Evolutionary conservation across 2,329 filamentous ascomycete genomes (phyloP).

Genomic region (Dissoconium aciculare): DNA sequence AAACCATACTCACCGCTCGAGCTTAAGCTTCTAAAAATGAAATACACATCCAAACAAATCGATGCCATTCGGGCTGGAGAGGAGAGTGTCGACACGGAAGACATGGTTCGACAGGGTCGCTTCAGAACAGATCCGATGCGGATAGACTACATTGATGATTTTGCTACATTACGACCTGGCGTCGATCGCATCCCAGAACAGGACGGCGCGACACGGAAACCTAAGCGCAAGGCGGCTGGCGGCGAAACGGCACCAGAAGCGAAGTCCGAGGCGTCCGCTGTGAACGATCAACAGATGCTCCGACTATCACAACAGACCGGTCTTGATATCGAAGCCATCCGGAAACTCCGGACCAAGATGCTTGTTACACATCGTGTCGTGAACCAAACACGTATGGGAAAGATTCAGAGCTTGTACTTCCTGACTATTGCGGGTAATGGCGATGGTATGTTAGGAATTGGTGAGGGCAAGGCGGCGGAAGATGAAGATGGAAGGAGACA

Average conservation of each 20-base stretch:
- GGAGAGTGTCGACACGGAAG: constrained; percentile 54
- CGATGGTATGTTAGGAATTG: constrained; percentile 72
- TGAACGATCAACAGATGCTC: constrained; percentile 32
- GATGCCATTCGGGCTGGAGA: constrained; percentile 71
- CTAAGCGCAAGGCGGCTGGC: constrained; percentile 10
- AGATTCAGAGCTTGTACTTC: constrained; percentile 62
- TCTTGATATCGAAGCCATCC: constrained; percentile 34
- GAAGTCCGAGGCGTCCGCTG: constrained; percentile 7
- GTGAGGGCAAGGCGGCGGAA: constrained; percentile 78
- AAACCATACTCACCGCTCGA: constrained; percentile 51
- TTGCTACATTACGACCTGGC: constrained; percentile 59
- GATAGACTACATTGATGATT: constrained; percentile 68
- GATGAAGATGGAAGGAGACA: constrained; percentile 50
- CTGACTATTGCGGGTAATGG: constrained; percentile 76
- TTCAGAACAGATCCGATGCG: constrained; percentile 58
- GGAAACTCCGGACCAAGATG: constrained; percentile 48
- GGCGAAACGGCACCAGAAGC: not conserved
- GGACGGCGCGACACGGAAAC: constrained; percentile 18
- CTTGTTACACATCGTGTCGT: constrained; percentile 60
- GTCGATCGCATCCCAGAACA: constrained; percentile 47
- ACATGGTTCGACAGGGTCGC: constrained; percentile 59
- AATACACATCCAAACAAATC: constrained; percentile 70
- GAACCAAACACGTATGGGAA: constrained; percentile 94
- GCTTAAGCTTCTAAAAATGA: constrained; percentile 43
- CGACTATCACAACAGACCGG: constrained; percentile 44